Evolutionary conservation across 441 rosid species (phyloP).

Genomic region (Croton laevigatus): DNA sequence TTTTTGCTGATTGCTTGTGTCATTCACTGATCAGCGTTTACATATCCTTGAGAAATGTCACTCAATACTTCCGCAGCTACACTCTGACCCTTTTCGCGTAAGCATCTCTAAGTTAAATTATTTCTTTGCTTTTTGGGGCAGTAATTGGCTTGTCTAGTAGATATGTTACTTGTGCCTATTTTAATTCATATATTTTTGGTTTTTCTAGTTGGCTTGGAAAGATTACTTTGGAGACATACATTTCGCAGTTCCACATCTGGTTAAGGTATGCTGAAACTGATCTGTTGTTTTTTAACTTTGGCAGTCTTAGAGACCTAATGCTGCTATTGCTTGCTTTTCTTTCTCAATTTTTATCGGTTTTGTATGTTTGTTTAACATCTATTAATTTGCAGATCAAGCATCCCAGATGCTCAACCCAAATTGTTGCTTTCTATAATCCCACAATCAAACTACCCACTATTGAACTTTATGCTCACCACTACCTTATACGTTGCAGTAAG

Average conservation of each 20-base stretch:
- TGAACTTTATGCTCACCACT: constrained; percentile 91
- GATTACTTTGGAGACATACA: constrained; percentile 92
- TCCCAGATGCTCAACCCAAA: constrained; percentile 91
- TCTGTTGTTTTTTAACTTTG: neutral
- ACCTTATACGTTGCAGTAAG: constrained; percentile 77
- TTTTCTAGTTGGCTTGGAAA: constrained; percentile 94
- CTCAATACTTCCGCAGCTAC: constrained; percentile 74
- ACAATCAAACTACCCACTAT: constrained; percentile 63
- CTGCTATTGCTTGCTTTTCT: neutral
- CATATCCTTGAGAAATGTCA: constrained; percentile 84
- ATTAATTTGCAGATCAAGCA: constrained; percentile 62
- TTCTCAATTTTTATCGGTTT: neutral
- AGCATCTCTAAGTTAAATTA: constrained; percentile 30
- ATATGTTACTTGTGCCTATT: constrained; percentile 3
- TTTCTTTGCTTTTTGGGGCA: neutral
- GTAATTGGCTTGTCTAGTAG: neutral
- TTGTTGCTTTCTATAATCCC: constrained; percentile 90
- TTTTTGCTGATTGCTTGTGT: constrained; percentile 23
- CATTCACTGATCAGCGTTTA: constrained; percentile 62
- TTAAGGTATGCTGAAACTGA: constrained; percentile 58
- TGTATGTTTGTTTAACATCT: constrained; percentile 11
- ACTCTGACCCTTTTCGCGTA: constrained; percentile 88
- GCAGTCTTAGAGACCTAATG: neutral
- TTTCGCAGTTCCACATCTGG: constrained; percentile 98
- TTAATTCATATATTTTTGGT: constrained; percentile 3